A percentile compares a stretch with the other conserved stretches of the same genome.
Conservation (phyloP, 441 rosid species). For the Populus hybrid region DNA sequence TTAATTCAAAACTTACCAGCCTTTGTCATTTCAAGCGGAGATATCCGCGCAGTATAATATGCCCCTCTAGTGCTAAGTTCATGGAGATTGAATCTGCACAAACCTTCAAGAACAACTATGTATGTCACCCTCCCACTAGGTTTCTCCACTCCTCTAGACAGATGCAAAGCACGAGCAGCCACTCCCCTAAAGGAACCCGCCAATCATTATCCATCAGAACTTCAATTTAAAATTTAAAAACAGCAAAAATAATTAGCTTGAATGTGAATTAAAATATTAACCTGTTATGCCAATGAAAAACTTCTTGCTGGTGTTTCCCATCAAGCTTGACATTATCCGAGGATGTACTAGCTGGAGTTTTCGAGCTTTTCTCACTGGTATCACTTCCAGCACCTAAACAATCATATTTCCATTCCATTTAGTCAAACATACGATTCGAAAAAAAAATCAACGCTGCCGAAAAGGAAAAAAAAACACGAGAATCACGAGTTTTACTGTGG, state of each 20-base stretch:
- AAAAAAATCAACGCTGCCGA: not conserved
- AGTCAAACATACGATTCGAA: not conserved
- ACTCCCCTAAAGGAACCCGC: constrained; percentile 59
- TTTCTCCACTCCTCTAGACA: constrained; percentile 98
- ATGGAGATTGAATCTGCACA: constrained; percentile 89
- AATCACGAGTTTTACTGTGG: constrained; percentile 39
- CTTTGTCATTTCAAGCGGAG: constrained; percentile 89
- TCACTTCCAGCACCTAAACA: constrained; percentile 57
- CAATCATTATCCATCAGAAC: constrained; percentile 2
- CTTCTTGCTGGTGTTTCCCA: constrained; percentile 73
- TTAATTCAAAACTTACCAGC: constrained; percentile 46
- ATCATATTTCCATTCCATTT: not conserved
- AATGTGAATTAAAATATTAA: constrained; percentile 16
- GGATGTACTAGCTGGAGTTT: constrained; percentile 48
- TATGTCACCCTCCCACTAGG: constrained; percentile 99
- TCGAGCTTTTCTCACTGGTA: constrained; percentile 55
- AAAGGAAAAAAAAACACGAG: not conserved
- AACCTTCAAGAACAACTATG: constrained; percentile 95
- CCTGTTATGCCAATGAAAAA: constrained; percentile 87
- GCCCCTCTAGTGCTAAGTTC: constrained; percentile 91
- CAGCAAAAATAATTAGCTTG: not conserved
- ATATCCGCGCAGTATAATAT: constrained; percentile 79
- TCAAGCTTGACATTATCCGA: constrained; percentile 62
- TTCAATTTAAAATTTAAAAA: not conserved
- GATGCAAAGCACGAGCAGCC: constrained; percentile 95